Base-by-base conservation (phyloP, 2,329 filamentous ascomycete species). In the Albifimbria verrucaria region DNA sequence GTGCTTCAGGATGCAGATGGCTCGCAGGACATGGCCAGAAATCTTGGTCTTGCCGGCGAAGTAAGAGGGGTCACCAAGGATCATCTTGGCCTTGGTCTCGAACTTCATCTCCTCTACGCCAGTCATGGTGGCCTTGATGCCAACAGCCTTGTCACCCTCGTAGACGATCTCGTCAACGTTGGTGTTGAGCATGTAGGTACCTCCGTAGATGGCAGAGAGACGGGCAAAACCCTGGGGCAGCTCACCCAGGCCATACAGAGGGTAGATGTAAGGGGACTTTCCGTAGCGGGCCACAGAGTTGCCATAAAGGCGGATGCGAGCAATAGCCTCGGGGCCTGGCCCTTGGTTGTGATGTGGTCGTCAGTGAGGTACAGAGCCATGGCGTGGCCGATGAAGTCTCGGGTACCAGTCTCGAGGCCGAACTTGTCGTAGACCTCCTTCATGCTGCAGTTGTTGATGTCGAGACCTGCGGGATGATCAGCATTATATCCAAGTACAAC, bases 381-480 rank as follows among this genome's bases (percentile, higher is more conserved):
- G 65, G 93, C 91, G 75, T 99, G 94, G 59, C 94, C 94, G 65
- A 97, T 89, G 70, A 99, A 99, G 75, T 99, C 94, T 65, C 90
- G 87, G 62, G 94, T 99, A 54, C 85, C 81, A 21, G 87, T 68
- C 77, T 99, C 94, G 57, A 99, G 88, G 54, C 92, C 89, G 64
- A 96, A 99, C 74, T 97, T 97, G 77, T 97, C 92, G 68, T 95
- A 99, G 36, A 99, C 89, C n/a, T 97, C 93, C 81, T 91, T 95
- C 92, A 97, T 96, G 55, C 90, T 93, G 77, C 82, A 87, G 55
- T 75, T 81, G 66, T 80, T 79, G 58, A 99, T 79, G 73, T 94
- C 86, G 60, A 97, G 82, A 55, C 92, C 93, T 92, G 59, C 7
- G 10, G 44, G 23, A 26, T 22, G 17, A 3, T 23, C 24, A 43